phyloP scores from a whole-genome alignment of 805 yeast genomes.

The Metschnikowia noctiluminum region DNA sequence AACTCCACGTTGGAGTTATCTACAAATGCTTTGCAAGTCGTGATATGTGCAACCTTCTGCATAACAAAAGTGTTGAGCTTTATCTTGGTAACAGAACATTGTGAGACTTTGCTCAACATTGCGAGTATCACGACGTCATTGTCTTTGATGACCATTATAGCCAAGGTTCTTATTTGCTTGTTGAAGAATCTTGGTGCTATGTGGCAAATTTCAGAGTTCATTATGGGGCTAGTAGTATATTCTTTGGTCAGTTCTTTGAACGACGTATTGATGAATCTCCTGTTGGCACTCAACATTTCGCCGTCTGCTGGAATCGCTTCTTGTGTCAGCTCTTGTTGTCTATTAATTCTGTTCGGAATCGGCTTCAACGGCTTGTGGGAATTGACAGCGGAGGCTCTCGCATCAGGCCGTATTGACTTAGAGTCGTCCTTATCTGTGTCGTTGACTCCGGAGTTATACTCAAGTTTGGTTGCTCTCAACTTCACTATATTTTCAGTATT shows the following conservation, averaged over 20 bases:
- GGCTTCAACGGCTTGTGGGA: slow-evolving; percentile 44
- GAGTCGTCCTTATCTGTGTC: slow-evolving; percentile 18
- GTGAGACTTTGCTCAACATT: slow-evolving; percentile 1
- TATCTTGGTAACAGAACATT: neutral
- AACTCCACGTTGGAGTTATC: neutral
- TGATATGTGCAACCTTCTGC: slow-evolving; percentile 1
- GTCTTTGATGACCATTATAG: slow-evolving; percentile 25
- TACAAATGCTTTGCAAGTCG: neutral
- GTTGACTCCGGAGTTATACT: slow-evolving; percentile 21
- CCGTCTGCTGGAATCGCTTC: slow-evolving; percentile 46
- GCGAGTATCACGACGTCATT: slow-evolving; percentile 25
- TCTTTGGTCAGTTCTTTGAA: slow-evolving; percentile 52
- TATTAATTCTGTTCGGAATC: slow-evolving; percentile 47
- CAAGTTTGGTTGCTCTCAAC: slow-evolving; percentile 27
- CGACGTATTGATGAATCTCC: slow-evolving; percentile 48
- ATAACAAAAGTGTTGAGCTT: slow-evolving; percentile 1
- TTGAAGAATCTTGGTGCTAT: slow-evolving; percentile 46
- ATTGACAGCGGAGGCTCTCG: slow-evolving; percentile 13
- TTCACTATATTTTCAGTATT: slow-evolving; percentile 22
- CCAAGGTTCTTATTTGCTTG: slow-evolving; percentile 24
- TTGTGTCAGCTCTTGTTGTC: slow-evolving; percentile 52
- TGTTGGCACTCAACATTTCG: slow-evolving; percentile 39
- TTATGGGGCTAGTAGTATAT: slow-evolving; percentile 47
- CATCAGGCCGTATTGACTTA: slow-evolving; percentile 1
- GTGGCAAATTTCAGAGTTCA: slow-evolving; percentile 43